Percentiles rank a stretch among this genome's conserved stretches.
Evolutionary conservation across 495 filamentous ascomycete genomes (phyloP).

Genomic region (Penicillium crystallinum): DNA sequence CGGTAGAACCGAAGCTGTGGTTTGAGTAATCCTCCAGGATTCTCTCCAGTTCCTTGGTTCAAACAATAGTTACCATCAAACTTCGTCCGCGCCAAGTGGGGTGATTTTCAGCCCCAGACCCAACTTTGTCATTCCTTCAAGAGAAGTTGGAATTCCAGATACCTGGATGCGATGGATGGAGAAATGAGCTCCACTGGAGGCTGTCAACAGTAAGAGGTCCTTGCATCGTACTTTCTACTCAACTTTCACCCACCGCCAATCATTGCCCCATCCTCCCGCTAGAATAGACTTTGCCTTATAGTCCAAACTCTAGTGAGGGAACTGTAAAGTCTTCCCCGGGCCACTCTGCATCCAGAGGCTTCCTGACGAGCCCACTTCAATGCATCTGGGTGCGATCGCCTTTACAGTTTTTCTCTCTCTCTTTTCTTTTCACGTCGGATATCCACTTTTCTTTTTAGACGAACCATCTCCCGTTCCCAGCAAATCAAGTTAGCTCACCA

Average conservation of each 20-base stretch:
- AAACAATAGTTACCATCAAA: background rate
- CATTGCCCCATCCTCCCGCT: background rate
- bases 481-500: background rate
- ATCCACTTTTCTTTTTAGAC: background rate
- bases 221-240: conserved; percentile 13
- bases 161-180: conserved; percentile 19
- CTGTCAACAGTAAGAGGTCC: conserved; percentile 4
- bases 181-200: background rate
- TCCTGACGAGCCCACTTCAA: conserved; percentile 8
- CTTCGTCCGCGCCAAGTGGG: background rate
- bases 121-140: background rate
- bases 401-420: conserved; percentile 1
- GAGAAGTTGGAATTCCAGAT: conserved; percentile 15
- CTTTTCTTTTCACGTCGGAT: background rate
- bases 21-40: background rate
- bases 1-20: background rate
- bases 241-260: conserved; percentile 16
- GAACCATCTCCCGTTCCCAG: background rate
- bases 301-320: conserved; percentile 11
- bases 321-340: conserved; percentile 21
- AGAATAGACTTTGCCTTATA: background rate
- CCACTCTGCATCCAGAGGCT: conserved; percentile 3
- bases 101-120: background rate
- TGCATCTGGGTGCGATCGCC: conserved; percentile 2
- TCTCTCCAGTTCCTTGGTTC: conserved; percentile 1